Base-by-base conservation (phyloP, 805 yeast genomes). In the Candida montana region DNA sequence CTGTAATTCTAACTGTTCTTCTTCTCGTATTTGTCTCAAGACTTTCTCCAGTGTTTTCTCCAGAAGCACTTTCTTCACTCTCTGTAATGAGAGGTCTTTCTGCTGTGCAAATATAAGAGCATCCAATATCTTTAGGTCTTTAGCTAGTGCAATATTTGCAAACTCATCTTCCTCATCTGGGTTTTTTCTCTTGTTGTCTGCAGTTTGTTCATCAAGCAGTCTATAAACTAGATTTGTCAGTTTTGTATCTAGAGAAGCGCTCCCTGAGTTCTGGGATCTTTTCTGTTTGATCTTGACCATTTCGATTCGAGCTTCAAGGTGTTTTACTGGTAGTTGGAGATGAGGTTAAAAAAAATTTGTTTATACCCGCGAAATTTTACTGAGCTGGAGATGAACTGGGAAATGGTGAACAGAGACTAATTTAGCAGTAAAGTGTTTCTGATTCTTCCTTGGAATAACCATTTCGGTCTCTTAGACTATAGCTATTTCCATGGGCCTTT, bases 41-140 rank as follows among this genome's bases (percentile, higher is more conserved):
- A 79, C 80, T 30, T 74, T 71, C 24, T 78, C 84, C 3, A 87
- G 73, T 4, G 85, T 70, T 49, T 79, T 77, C 47, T 79, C 82
- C 40, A 90, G 60, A 9, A 74, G 62, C 8, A 70, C 73, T 44
- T 77, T 77, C 59, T 89, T 90, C 52, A 80, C 77, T 45, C 97
- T 67, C 44, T 75, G 72, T 51, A 89, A 66, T 26, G 81, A 74
- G 30, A 78, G 64, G 47, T 88, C 95, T 37, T 79, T 77, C 26
- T 69, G 59, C 52, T 83, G 87, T 13, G 79, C 78, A 45, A 70
- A 79, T 9, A 70, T 65, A n/a, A 79, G 53, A 2, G 81, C 71
- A 41, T 82, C 84, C 7, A 64, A 49, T 2, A 65, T 55, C 9
- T 63, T 67, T 37, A 83, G 61, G 49, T 83, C 83, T 49, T 71